Conservation (phyloP, 768 basidiomycete species). For the Neoboletus magnificus region DNA sequence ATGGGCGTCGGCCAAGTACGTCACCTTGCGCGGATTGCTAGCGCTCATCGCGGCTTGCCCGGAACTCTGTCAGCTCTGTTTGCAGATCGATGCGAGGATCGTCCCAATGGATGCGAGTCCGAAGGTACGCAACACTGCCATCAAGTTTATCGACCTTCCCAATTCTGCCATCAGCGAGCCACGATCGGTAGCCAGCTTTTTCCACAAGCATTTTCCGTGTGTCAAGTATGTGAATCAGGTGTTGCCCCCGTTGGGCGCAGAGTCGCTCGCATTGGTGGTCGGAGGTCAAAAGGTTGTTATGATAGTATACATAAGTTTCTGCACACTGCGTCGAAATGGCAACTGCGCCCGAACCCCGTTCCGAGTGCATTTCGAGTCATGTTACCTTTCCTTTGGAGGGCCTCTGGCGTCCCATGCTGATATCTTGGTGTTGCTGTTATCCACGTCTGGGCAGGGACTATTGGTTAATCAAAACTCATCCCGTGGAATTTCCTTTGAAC, state of each 20-base stretch:
- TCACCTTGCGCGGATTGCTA: background rate
- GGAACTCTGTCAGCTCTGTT: too few relatives aligned
- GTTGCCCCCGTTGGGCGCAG: too few relatives aligned
- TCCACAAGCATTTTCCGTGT: background rate
- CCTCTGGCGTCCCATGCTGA: background rate
- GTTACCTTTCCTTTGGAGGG: too few relatives aligned
- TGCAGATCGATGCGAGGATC: background rate
- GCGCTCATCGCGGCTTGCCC: background rate
- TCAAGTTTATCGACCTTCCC: accelerated
- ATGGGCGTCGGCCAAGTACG: background rate
- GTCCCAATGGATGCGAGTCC: background rate
- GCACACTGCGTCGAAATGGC: too few relatives aligned
- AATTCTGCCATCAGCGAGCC: background rate
- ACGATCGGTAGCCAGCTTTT: background rate
- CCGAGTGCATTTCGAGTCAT: too few relatives aligned
- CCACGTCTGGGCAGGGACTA: background rate
- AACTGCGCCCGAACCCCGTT: too few relatives aligned
- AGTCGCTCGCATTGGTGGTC: too few relatives aligned
- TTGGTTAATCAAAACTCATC: background rate
- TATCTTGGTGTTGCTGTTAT: background rate
- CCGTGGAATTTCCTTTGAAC: background rate
- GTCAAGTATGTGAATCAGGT: background rate
- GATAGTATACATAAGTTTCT: too few relatives aligned
- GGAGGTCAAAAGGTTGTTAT: too few relatives aligned
- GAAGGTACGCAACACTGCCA: background rate